These are phyloP conservation scores for Solanum hybrid DNA, from an alignment of 305 asterid species.

Conservation along the genomic window DNA sequence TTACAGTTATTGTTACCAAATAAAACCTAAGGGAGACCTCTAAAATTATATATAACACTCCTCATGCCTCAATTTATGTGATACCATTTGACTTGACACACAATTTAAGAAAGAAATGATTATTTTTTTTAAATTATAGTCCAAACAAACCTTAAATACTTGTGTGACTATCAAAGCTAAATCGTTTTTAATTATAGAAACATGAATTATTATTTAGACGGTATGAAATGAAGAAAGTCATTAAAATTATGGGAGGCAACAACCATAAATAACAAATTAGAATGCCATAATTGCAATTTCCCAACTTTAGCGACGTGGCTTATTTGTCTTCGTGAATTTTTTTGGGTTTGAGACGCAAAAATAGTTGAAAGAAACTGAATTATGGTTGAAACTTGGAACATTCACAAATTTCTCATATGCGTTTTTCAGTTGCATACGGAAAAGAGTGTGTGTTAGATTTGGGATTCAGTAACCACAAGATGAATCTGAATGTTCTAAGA, in stretches of 20 bases:
- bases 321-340: not conserved
- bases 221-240: not conserved
- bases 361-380: not conserved
- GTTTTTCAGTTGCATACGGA: not conserved
- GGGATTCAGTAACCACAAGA: not conserved
- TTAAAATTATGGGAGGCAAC: not conserved
- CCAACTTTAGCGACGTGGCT: not conserved
- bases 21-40: not conserved
- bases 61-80: not conserved
- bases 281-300: not conserved
- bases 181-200: not conserved
- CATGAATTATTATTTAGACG: too few relatives aligned
- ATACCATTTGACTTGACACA: too few relatives aligned
- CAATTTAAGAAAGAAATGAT: not conserved
- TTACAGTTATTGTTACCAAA: too few relatives aligned
- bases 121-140: too few relatives aligned
- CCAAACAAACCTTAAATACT: not conserved
- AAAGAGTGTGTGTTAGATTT: not conserved
- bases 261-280: not conserved
- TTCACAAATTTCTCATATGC: not conserved
- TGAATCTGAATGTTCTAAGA: conserved; percentile 10
- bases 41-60: too few relatives aligned
- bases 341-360: not conserved
- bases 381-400: not conserved
- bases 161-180: not conserved